Evolutionary conservation across 2,329 filamentous ascomycete genomes (phyloP), one percentile per base, ranked within the genome.

Genomic region (Blastomyces silverae): DNA sequence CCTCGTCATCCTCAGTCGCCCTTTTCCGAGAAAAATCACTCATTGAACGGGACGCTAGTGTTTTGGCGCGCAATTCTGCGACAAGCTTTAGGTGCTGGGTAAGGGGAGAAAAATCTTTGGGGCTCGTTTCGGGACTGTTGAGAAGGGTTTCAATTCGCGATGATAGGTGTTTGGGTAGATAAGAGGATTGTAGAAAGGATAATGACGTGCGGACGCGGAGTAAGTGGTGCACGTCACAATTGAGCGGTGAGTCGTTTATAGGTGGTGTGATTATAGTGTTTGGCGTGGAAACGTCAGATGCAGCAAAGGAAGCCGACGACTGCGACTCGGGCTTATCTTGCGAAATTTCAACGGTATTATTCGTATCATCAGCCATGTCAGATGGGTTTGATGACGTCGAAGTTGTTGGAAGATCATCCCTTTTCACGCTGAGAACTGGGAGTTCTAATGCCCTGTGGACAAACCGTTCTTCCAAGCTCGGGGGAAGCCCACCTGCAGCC

Each of bases 401-500:
- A 64, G 72, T 74, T 42, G n/a, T 74, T 44, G n/a, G 56, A 28
- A 58, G 25, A 50, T 85, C 80, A 64, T 87, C 83, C 57, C 85
- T 82, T 71, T 83, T 87, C 52, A 92, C 81, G 42, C 85, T 85
- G 70, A 90, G 79, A 55, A 96, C 80, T 0, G 94, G 93, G 4
- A 87, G 84, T 70, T 94, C 89, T 5, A 99, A 80, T 1, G 84
- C 84, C 71, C 88, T 88, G 62, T 82, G 84, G 10, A 99, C 86
- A 70, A 96, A 95, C 53, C 85, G 88, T 58, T 94, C 89, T 73
- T 97, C 93, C 82, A 99, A 84, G 70, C 89, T 96, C 7, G 80
- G 78, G 1, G 94, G 92, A 11, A 97, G 78, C 0, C 87, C 85
- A 0, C 78, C 79, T 4, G 79, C 76, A n/a, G 82, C 81, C 82